Percentiles rank a stretch among this genome's conserved stretches.
These are phyloP conservation scores for Solanum hybrid DNA, from an alignment of 305 asterid genomes.

Conservation along the genomic window DNA sequence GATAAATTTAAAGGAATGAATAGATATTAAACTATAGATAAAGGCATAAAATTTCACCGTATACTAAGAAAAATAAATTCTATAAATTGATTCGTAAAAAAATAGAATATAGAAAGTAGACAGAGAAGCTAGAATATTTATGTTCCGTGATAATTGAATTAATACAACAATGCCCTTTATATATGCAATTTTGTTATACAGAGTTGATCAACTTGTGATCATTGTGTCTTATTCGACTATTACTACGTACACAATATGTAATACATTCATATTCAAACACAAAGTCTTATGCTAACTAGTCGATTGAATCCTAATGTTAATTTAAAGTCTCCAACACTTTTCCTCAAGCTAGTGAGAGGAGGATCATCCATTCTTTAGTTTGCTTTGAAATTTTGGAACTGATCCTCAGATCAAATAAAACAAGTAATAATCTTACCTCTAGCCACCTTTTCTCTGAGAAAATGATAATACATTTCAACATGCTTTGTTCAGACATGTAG, in stretches of 20 bases:
- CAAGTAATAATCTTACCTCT: neutral
- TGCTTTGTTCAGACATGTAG: neutral
- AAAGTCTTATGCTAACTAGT: neutral
- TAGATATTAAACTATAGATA: neutral
- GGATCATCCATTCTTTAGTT: neutral
- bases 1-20: neutral
- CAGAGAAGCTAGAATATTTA: neutral
- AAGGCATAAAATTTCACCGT: neutral
- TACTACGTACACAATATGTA: neutral
- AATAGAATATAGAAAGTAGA: no score
- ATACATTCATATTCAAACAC: neutral
- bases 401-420: neutral
- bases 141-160: neutral
- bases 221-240: neutral
- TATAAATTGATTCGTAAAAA: no score
- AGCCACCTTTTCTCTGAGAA: neutral
- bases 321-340: neutral
- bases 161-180: neutral
- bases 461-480: neutral
- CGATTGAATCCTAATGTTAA: neutral
- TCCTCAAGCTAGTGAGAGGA: neutral
- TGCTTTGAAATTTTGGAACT: neutral
- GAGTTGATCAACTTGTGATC: neutral
- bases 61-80: neutral
- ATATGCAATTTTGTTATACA: neutral